Percentiles rank a stretch among this genome's conserved stretches.
Evolutionary conservation across 75 land plant genomes (phyloP).

Genomic region (Sequoia sempervirens): DNA sequence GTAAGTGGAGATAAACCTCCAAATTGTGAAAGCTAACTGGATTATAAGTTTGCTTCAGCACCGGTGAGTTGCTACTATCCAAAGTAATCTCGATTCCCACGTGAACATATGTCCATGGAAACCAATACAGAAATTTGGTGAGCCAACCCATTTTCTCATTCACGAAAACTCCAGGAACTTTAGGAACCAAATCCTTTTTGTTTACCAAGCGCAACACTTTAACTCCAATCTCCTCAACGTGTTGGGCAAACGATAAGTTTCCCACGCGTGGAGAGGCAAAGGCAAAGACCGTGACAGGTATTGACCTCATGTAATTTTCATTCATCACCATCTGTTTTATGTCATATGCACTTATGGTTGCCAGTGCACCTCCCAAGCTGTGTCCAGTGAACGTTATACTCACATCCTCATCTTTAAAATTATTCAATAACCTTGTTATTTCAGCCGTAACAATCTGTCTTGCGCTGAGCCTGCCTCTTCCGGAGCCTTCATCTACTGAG

Average conservation of each 20-base stretch:
- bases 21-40: background rate
- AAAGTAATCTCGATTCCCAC: background rate
- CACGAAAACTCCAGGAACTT: too few relatives aligned
- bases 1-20: too few relatives aligned
- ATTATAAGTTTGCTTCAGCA: background rate
- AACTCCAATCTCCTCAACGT: background rate
- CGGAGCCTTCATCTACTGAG: background rate
- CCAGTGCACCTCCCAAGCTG: background rate
- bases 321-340: background rate
- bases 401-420: background rate
- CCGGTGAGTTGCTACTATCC: background rate
- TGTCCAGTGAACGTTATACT: background rate
- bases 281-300: slow-evolving; percentile 43
- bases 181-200: too few relatives aligned
- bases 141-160: background rate
- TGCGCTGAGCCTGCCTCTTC: background rate
- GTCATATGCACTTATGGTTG: background rate
- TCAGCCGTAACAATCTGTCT: background rate
- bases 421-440: slow-evolving; percentile 28
- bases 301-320: background rate
- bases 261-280: slow-evolving; percentile 62
- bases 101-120: background rate
- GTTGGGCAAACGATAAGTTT: slow-evolving; percentile 34
- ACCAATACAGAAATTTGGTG: background rate
- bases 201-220: background rate